Evolutionary conservation across 139 green algal species (phyloP), one percentile per base, ranked within the genome.

Genomic region (Chlamydomonas schloesseri): DNA sequence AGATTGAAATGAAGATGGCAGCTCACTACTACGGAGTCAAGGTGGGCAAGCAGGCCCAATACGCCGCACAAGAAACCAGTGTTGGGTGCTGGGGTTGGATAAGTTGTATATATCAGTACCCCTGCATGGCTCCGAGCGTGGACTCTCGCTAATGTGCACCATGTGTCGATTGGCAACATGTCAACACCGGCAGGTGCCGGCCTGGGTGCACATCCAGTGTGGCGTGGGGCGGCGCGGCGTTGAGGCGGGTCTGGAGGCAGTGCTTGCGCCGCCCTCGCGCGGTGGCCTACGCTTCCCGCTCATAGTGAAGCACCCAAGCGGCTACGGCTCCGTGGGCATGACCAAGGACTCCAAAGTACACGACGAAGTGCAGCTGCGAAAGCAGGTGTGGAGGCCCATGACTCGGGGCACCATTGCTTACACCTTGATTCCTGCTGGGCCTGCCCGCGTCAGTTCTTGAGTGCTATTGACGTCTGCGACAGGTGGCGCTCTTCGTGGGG

Each of bases 1-100:
- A 91, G 75, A 68, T 86, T 37, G 81, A 86, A 24, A 91, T 91
- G 87, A 91, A 91, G 82, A 86, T 82, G 69, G 82, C 78, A 18
- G 87, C 68, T 2, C 37, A 73, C 21, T 86, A 80, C 26, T 87
- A 64, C 18, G 62, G 58, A 42, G 64, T 79, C 18, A 8, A 37
- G 72, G 82, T 79, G 73, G 3, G 46, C 9, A 6, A 34, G n/a
- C 17, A n/a, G n/a, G n/a, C n/a, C n/a, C n/a, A n/a, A n/a, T n/a
- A n/a, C n/a, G n/a, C n/a, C n/a, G n/a, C n/a, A n/a, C n/a, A n/a
- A n/a, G n/a, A n/a, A n/a, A n/a, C n/a, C n/a, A n/a, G 73, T 15
- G 70, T 33, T 47, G n/a, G 33, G 70, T 18, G 33, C 31, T 26
- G 57, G 57, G 57, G 57, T 3, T 6, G 20, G 57, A 10, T 50